A percentile compares a stretch with the other conserved stretches of the same genome.
Conservation (phyloP, 805 yeast species). For the Metschnikowia aberdeeniae region DNA sequence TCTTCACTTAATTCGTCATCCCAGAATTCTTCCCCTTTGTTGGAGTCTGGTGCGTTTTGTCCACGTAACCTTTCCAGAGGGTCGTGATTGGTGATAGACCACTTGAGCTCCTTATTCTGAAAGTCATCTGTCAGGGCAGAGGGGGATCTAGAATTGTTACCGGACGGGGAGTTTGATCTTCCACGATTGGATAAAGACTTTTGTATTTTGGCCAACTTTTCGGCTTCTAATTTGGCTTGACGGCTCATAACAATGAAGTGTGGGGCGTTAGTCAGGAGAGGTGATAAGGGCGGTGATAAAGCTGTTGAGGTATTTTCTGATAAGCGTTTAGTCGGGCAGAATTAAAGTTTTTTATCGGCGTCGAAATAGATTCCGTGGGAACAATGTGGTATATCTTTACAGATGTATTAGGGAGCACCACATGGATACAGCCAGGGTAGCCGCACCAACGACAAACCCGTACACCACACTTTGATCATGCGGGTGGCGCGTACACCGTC, state of each 20-base stretch:
- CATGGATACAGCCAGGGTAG: too few species aligned
- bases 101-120: constrained; percentile 43
- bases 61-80: constrained; percentile 59
- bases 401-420: too few species aligned
- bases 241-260: constrained; percentile 28
- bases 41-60: constrained; percentile 7
- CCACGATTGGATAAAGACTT: constrained; percentile 36
- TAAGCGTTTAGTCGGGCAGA: too few species aligned
- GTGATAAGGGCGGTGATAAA: too few species aligned
- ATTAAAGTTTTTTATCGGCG: too few species aligned
- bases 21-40: constrained; percentile 11
- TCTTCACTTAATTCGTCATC: constrained; percentile 48
- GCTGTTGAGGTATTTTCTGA: too few species aligned
- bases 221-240: constrained; percentile 38
- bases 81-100: constrained; percentile 68
- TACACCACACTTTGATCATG: too few species aligned
- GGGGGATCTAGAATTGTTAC: constrained; percentile 29
- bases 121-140: constrained; percentile 34
- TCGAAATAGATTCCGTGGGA: too few species aligned
- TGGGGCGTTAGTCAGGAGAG: not conserved
- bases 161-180: constrained; percentile 34
- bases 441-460: too few species aligned
- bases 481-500: too few species aligned
- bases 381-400: too few species aligned
- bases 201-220: constrained; percentile 37